Percentiles rank a stretch among this genome's conserved stretches.
Conservation (phyloP, 441 rosid species). For the Syzygium syzygioides region DNA sequence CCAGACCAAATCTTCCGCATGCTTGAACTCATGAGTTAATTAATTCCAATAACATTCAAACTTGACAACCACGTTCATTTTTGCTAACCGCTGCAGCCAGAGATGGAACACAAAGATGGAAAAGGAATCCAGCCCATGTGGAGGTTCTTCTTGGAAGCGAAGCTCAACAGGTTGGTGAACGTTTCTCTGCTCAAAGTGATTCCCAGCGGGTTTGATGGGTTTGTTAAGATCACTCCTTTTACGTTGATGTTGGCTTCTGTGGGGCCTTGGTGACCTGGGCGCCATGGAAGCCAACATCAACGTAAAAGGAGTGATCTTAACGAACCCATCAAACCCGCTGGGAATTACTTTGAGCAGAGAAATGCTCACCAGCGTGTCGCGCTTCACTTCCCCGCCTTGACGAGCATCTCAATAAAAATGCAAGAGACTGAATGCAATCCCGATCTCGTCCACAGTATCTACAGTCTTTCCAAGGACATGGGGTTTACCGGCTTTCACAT, state of each 20-base stretch:
- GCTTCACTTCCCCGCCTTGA: not conserved
- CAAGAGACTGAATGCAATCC: not conserved
- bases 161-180: conserved; percentile 19
- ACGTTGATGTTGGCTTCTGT: conserved; percentile 11
- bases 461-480: conserved; percentile 5
- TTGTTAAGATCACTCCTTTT: not conserved
- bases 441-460: not conserved
- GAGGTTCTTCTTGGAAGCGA: conserved; percentile 30
- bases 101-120: too few relatives aligned
- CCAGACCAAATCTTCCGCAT: not conserved
- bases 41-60: too few relatives aligned
- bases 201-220: conserved; percentile 36
- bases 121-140: not conserved
- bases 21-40: not conserved
- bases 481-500: conserved; percentile 9
- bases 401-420: not conserved
- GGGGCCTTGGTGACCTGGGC: conserved; percentile 8
- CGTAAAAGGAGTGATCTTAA: not conserved
- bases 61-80: too few relatives aligned
- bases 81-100: not conserved
- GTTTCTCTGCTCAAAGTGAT: conserved; percentile 19
- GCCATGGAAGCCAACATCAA: not conserved
- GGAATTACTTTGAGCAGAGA: not conserved
- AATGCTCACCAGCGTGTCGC: not conserved
- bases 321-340: not conserved